phyloP scores from a whole-genome alignment of 305 asterid species.

The Fraxinus nigra region DNA sequence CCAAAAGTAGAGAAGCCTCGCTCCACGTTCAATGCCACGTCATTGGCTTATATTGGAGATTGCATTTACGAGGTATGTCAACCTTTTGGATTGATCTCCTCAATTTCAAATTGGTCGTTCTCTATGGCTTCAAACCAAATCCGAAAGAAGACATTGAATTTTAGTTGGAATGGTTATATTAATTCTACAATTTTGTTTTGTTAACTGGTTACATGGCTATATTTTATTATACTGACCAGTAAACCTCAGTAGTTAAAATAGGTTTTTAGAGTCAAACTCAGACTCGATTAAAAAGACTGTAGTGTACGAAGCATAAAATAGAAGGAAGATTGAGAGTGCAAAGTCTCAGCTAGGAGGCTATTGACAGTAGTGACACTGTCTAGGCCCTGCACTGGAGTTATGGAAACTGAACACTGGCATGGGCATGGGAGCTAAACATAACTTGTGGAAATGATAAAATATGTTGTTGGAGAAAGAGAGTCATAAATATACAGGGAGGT shows the following conservation, averaged over 20 bases:
- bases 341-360: not conserved
- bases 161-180: not conserved
- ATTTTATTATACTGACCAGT: not conserved
- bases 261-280: not conserved
- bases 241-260: not conserved
- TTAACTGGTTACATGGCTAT: not conserved
- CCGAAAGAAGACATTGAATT: not conserved
- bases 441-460: not conserved
- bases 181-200: not conserved
- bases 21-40: constrained; percentile 76
- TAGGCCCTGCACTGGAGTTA: not conserved
- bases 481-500: not conserved
- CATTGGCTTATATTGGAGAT: constrained; percentile 90
- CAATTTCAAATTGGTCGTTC: not conserved
- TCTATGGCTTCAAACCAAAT: not conserved
- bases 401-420: not conserved
- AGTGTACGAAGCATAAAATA: not conserved
- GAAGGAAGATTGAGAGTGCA: not conserved
- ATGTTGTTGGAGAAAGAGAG: not conserved
- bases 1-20: constrained; percentile 90
- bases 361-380: not conserved
- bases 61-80: constrained; percentile 75
- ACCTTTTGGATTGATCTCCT: not conserved
- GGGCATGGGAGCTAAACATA: not conserved
- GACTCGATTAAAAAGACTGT: not conserved